Conservation (phyloP, 768 basidiomycete genomes). For the Rhodosporidiobolus odoratus region DNA sequence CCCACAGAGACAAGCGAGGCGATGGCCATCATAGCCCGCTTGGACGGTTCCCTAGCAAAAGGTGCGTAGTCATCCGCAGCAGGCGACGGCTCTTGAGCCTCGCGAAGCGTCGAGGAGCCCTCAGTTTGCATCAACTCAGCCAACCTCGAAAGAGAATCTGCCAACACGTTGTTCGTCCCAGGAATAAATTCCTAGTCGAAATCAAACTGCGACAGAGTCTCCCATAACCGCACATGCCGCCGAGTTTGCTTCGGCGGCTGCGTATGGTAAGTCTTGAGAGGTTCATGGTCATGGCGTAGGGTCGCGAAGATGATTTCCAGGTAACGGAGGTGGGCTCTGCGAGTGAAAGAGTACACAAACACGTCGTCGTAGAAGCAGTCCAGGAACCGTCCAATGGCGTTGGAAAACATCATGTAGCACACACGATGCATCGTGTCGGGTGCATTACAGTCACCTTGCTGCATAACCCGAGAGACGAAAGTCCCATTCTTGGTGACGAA, state of each 20-base stretch:
- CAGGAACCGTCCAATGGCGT: constrained; percentile 49
- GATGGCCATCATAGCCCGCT: neutral
- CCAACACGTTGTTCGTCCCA: neutral
- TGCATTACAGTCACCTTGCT: constrained; percentile 53
- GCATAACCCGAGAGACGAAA: constrained; percentile 50
- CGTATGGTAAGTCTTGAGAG: neutral
- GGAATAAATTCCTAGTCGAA: neutral
- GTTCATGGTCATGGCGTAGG: constrained; percentile 38
- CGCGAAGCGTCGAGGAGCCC: neutral
- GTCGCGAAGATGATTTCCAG: constrained; percentile 44
- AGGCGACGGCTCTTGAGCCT: neutral
- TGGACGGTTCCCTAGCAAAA: neutral
- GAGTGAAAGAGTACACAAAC: constrained; percentile 50
- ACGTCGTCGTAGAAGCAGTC: constrained; percentile 54
- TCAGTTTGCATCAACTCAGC: neutral
- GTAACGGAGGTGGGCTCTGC: constrained; percentile 48
- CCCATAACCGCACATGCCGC: constrained; percentile 3
- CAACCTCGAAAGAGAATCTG: neutral
- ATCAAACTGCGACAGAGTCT: neutral
- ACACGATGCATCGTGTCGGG: constrained; percentile 52
- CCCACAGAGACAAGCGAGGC: neutral
- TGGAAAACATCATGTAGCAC: constrained; percentile 46
- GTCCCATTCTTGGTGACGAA: constrained; percentile 50
- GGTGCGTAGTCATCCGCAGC: neutral
- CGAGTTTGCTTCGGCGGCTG: neutral